Conservation (phyloP, 2,329 filamentous ascomycete genomes). For the Microcyclospora tardicrescens region DNA sequence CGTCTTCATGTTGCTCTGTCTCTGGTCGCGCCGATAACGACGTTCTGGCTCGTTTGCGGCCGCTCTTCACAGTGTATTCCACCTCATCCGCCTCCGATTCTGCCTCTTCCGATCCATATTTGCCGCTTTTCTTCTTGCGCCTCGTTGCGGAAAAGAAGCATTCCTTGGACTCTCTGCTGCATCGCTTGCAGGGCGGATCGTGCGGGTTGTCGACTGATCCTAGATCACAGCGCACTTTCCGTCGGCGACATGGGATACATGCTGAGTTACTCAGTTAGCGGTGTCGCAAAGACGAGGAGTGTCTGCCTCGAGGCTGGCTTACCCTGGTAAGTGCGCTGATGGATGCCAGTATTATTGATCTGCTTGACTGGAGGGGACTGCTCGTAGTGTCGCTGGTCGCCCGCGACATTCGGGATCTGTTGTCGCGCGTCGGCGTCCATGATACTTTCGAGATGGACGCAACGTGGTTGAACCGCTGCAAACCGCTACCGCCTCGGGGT, state of each 20-base stretch:
- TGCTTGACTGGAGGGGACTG: background rate
- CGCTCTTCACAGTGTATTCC: conserved; percentile 55
- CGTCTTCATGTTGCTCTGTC: conserved; percentile 28
- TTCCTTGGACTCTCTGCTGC: conserved; percentile 86
- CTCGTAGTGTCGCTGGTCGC: background rate
- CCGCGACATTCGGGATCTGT: background rate
- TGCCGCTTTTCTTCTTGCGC: conserved; percentile 63
- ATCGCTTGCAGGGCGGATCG: conserved; percentile 86
- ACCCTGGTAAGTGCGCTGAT: conserved; percentile 14
- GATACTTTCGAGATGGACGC: background rate
- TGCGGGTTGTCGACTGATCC: conserved; percentile 81
- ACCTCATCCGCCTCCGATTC: conserved; percentile 38
- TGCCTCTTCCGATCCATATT: conserved; percentile 13
- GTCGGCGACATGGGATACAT: conserved; percentile 42
- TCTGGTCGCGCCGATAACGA: conserved; percentile 23
- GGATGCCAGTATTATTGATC: conserved; percentile 2
- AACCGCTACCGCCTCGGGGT: conserved; percentile 23
- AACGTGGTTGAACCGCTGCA: conserved; percentile 4
- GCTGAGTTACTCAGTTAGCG: conserved; percentile 26
- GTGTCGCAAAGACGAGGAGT: background rate
- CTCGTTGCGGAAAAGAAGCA: conserved; percentile 94
- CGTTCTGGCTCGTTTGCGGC: conserved; percentile 49
- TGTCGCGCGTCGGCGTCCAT: background rate
- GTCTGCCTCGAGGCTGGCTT: conserved; percentile 1
- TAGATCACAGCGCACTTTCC: conserved; percentile 47